Base-by-base conservation (phyloP, 495 filamentous ascomycete species). In the Aspergillus kassunensis region DNA sequence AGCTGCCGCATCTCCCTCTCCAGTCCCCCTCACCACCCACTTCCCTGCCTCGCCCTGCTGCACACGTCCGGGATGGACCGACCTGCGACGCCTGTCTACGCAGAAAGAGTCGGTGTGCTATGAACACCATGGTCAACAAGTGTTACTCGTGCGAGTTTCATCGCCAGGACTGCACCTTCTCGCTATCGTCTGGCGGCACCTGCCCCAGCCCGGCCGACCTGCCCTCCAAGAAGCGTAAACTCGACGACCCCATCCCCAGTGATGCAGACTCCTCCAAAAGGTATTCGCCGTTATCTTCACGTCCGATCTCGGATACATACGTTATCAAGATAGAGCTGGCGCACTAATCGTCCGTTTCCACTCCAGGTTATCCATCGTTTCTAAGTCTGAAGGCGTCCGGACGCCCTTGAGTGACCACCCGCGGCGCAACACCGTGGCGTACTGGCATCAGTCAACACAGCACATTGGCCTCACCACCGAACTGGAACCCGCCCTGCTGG, bases 21-120 rank as follows among this genome's bases (percentile, higher is more conserved):
- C 50, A 36, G 16, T 40, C 53, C 44, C 54, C 61, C 33, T 67
- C 66, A 2, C 53, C 64, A 40, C 43, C 66, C 35, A 43, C 63
- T 41, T 30, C 62, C 51, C 55, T 65, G 54, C 24, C 55, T 58
- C 58, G 57, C 50, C 49, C 62, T 51, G 60, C 66, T 57, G 55
- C 52, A 10, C 55, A 59, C 15, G 55, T 51, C 40, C 68, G 73
- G 68, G 58, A 79, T 78, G 69, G 79, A 76, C 57, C 76, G 58
- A 64, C 80, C 69, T 86, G 84, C 68, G 88, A 92, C 74, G 85
- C 88, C 35, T 98, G 93, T 71, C 77, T 90, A 50, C 81, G 82
- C 68, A 77, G 91, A 63, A 90, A 91, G 68, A 89, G 84, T 60
- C 86, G 90, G 60, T 98, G 93, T 73, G 90, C 95, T 49, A 88